Evolutionary conservation across 352 stramenopile genomes (phyloP).

Genomic region (Aphanomyces stellatus): DNA sequence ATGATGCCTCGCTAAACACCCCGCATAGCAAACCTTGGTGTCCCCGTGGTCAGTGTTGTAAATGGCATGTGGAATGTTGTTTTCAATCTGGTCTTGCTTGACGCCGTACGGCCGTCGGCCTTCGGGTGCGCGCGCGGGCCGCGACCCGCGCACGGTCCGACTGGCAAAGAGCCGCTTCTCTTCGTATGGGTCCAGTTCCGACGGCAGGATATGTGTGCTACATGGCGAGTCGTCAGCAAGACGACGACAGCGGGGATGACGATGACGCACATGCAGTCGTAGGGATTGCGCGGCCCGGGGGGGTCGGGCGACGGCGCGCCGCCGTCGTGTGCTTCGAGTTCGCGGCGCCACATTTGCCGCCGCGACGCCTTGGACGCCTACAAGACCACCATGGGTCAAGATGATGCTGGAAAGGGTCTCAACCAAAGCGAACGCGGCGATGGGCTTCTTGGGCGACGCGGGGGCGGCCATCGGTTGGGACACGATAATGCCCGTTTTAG

Average conservation of each 20-base stretch:
- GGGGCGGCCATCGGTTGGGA: no score
- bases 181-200: slow-evolving; percentile 11
- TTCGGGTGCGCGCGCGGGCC: background rate
- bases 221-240: no score
- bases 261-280: background rate
- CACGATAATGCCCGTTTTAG: no score
- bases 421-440: no score
- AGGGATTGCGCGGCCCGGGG: background rate
- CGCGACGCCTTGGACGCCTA: slow-evolving; percentile 1
- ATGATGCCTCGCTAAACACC: no score
- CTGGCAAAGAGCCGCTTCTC: slow-evolving; percentile 11
- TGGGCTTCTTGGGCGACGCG: no score
- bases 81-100: slow-evolving; percentile 8
- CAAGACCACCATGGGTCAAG: no score
- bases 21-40: background rate
- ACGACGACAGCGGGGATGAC: no score
- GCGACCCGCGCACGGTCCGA: background rate
- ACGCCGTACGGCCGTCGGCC: slow-evolving; percentile 13
- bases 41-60: slow-evolving; percentile 9
- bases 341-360: background rate
- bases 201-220: slow-evolving; percentile 10
- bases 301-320: background rate
- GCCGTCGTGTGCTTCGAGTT: background rate
- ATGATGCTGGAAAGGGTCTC: no score
- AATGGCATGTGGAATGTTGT: slow-evolving; percentile 11